Evolutionary conservation across 1,284 basidiomycete species (phyloP).

Genomic region (Schizophyllum amplum): DNA sequence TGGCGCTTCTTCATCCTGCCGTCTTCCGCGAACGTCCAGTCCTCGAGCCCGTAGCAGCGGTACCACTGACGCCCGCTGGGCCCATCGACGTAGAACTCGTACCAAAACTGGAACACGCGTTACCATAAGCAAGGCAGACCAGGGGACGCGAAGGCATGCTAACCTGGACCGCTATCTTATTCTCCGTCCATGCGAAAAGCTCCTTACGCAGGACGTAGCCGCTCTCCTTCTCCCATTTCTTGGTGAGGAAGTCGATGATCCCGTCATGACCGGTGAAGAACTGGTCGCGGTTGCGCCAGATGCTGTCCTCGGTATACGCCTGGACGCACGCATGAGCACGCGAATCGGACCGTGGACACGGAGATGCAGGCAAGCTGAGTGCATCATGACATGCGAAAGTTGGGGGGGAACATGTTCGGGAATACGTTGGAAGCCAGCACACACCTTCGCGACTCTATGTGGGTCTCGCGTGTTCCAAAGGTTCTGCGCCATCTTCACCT

Average conservation of each 20-base stretch:
- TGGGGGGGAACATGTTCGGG: no score
- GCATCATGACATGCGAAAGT: no score
- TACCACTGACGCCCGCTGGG: slow-evolving; percentile 38
- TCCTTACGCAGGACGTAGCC: slow-evolving; percentile 40
- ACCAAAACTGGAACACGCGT: slow-evolving; percentile 51
- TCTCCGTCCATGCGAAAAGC: slow-evolving; percentile 47
- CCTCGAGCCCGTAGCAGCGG: slow-evolving; percentile 50
- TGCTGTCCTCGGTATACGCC: slow-evolving; percentile 47
- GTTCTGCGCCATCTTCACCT: slow-evolving; percentile 19
- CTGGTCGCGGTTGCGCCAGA: slow-evolving; percentile 52
- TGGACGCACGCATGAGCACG: slow-evolving; percentile 17
- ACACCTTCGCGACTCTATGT: slow-evolving; percentile 10
- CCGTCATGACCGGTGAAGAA: slow-evolving; percentile 42
- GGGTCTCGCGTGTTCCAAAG: slow-evolving; percentile 20
- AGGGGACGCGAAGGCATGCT: no score
- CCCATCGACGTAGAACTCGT: slow-evolving; percentile 40
- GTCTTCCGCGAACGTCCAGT: slow-evolving; percentile 49
- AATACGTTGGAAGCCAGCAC: not conserved
- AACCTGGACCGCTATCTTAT: slow-evolving; percentile 49
- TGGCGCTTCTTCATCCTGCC: slow-evolving; percentile 49
- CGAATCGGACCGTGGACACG: no score
- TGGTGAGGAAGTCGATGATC: slow-evolving; percentile 41
- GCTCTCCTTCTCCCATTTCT: slow-evolving; percentile 50
- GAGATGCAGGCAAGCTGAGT: no score
- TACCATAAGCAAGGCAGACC: no score